Evolutionary conservation across 2,329 filamentous ascomycete genomes (phyloP).

Genomic region (Pseudogymnoascus sp.): DNA sequence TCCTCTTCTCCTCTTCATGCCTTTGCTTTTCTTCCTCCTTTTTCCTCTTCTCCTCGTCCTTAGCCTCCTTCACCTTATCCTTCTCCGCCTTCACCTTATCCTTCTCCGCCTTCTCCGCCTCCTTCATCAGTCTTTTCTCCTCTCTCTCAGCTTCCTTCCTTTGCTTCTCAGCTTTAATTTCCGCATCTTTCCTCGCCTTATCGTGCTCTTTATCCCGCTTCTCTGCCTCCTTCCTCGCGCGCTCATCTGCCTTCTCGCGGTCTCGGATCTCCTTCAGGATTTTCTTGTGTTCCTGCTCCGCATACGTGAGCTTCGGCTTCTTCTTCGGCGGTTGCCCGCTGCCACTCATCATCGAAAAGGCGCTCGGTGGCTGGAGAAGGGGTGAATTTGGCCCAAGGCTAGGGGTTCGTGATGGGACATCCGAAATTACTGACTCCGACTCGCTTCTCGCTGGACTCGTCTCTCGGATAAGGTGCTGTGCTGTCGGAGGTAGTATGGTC

Average conservation of each 20-base stretch:
- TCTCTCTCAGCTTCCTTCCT: constrained; percentile 29
- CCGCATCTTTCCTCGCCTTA: constrained; percentile 12
- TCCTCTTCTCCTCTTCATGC: constrained; percentile 39
- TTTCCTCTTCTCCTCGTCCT: constrained; percentile 34
- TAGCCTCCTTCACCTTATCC: constrained; percentile 28
- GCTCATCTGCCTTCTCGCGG: constrained; percentile 31
- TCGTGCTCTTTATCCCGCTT: constrained; percentile 23
- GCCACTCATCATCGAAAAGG: not conserved
- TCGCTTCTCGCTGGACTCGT: not conserved
- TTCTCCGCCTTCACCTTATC: constrained; percentile 38
- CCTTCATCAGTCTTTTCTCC: constrained; percentile 29
- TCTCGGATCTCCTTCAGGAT: constrained; percentile 20
- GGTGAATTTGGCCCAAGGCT: not conserved
- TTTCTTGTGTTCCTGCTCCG: constrained; percentile 28
- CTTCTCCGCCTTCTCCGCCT: constrained; percentile 37
- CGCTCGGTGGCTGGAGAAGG: not conserved
- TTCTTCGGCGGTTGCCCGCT: not conserved
- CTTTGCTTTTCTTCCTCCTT: constrained; percentile 33
- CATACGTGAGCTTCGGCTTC: constrained; percentile 5
- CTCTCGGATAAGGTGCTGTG: not conserved
- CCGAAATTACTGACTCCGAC: not conserved
- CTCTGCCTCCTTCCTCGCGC: constrained; percentile 28
- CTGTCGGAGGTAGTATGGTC: not conserved
- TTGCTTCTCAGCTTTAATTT: constrained; percentile 25
- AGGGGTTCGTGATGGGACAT: not conserved